These are phyloP conservation scores for Andrographis paniculata DNA, from an alignment of 305 asterid genomes.

Conservation along the genomic window DNA sequence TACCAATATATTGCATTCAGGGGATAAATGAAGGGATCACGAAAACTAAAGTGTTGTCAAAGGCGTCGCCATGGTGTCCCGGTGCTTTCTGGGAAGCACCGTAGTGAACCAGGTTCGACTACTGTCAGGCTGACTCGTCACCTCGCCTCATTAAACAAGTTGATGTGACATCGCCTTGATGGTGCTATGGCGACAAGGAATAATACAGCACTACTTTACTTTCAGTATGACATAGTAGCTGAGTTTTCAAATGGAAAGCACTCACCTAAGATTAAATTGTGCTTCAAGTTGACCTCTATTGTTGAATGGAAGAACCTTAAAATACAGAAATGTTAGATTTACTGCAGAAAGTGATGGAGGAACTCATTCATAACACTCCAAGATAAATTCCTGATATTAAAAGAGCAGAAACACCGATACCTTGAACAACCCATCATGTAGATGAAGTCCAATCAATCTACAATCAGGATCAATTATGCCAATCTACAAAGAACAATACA, in stretches of 20 bases:
- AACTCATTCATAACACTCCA: no score
- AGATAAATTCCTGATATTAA: no score
- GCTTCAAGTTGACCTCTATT: slow-evolving; percentile 77
- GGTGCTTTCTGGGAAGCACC: no score
- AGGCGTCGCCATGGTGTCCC: no score
- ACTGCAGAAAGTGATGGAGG: no score
- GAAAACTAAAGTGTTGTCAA: no score
- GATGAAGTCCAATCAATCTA: slow-evolving; percentile 88
- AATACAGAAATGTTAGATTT: no score
- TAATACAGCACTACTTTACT: slow-evolving; percentile 3
- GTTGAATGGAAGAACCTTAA: slow-evolving; percentile 73
- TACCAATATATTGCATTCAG: no score
- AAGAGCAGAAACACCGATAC: slow-evolving; percentile 32
- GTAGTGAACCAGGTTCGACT: no score
- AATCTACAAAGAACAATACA: no score
- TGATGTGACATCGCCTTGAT: no score
- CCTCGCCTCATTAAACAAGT: background rate
- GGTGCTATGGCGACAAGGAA: no score
- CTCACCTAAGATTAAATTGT: slow-evolving; percentile 49
- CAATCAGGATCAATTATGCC: slow-evolving; percentile 96
- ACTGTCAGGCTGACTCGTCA: background rate
- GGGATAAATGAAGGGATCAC: background rate
- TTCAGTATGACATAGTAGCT: background rate
- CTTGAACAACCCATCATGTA: slow-evolving; percentile 94
- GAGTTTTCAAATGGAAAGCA: background rate